Conservation (phyloP, 1,139 yeast genomes). For the Eremothecium cymbalariae region DNA sequence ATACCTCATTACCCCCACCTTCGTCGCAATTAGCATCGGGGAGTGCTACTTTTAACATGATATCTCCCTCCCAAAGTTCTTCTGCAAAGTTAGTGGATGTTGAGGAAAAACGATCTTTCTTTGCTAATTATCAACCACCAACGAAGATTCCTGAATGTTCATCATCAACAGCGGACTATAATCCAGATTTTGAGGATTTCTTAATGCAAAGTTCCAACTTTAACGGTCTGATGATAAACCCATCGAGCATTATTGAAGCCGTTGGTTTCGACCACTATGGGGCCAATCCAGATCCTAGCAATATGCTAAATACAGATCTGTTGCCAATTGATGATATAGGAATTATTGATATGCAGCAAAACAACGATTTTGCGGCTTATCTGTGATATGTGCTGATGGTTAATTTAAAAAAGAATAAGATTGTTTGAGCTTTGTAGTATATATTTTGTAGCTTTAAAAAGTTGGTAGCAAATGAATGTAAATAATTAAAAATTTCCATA, state of each 20-base stretch:
- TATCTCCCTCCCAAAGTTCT: no score
- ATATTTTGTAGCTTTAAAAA: no score
- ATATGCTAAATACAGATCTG: slow-evolving; percentile 14
- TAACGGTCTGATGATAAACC: slow-evolving; percentile 27
- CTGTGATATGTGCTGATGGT: neutral
- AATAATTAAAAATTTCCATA: no score
- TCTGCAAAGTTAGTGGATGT: no score
- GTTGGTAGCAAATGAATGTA: no score
- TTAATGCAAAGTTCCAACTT: slow-evolving; percentile 27
- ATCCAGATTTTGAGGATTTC: slow-evolving; percentile 31
- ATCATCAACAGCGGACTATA: slow-evolving; percentile 17
- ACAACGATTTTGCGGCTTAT: neutral
- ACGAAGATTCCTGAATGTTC: slow-evolving; percentile 15
- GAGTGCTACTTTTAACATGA: no score
- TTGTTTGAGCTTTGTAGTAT: no score
- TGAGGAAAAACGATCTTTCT: no score
- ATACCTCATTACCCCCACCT: no score
- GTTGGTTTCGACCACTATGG: slow-evolving; percentile 25
- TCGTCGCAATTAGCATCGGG: no score
- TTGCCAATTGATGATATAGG: slow-evolving; percentile 25
- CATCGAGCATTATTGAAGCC: slow-evolving; percentile 29
- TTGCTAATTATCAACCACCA: slow-evolving; percentile 15
- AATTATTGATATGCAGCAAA: slow-evolving; percentile 19
- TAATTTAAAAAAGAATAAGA: no score
- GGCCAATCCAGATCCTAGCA: slow-evolving; percentile 13